phyloP scores from a whole-genome alignment of 2,329 filamentous ascomycete species.

The Dothistroma pini region DNA sequence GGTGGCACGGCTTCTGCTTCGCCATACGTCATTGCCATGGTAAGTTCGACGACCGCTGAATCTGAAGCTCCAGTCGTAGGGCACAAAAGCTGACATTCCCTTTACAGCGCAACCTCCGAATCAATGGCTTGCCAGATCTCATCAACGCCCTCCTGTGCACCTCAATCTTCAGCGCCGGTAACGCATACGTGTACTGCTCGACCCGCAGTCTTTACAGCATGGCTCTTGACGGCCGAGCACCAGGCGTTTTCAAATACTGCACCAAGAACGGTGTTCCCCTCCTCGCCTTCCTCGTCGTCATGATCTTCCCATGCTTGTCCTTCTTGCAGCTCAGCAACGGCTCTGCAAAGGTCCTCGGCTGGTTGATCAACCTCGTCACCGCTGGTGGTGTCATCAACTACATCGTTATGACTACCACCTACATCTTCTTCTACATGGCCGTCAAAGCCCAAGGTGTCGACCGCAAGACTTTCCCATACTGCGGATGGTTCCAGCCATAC shows the following conservation, averaged over 20 bases:
- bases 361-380: constrained; percentile 52
- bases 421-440: constrained; percentile 55
- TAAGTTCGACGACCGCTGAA: not conserved
- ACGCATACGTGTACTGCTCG: constrained; percentile 53
- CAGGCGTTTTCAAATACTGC: constrained; percentile 54
- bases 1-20: constrained; percentile 58
- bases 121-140: constrained; percentile 40
- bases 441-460: constrained; percentile 49
- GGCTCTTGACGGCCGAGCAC: constrained; percentile 51
- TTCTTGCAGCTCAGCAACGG: constrained; percentile 34
- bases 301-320: constrained; percentile 34
- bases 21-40: constrained; percentile 54
- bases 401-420: constrained; percentile 56
- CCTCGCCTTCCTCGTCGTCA: constrained; percentile 50
- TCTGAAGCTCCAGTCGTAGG: not conserved
- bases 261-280: constrained; percentile 59
- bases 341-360: constrained; percentile 32
- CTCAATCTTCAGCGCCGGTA: constrained; percentile 53
- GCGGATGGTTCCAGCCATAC: constrained; percentile 54
- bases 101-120: constrained; percentile 38
- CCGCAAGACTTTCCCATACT: constrained; percentile 55
- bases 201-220: constrained; percentile 51
- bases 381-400: constrained; percentile 60
- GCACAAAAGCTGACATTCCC: constrained; percentile 13
- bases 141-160: constrained; percentile 42